A percentile compares a stretch with the other conserved stretches of the same genome.
Conservation (phyloP, 1,284 basidiomycete species). For the Tetrapyrgos nigripes region DNA sequence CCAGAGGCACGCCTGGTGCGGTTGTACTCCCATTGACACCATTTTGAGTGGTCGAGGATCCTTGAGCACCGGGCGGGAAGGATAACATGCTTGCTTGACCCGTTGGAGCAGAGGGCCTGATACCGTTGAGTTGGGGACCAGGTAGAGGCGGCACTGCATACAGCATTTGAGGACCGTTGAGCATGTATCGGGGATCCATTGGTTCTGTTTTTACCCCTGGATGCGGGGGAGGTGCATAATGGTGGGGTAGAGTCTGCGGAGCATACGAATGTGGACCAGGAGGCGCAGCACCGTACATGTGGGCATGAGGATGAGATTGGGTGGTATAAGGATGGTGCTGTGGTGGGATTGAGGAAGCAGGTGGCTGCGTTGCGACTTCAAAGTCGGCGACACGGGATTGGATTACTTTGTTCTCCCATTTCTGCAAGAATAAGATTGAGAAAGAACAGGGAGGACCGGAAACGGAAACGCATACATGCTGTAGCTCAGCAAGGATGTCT, state of each 20-base stretch:
- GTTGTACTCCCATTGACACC: constrained; percentile 2
- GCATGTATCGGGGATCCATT: constrained; percentile 66
- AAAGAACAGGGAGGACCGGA: constrained; percentile 13
- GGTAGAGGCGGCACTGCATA: constrained; percentile 69
- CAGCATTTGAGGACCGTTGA: constrained; percentile 47
- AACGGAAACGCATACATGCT: constrained; percentile 69
- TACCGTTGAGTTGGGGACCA: constrained; percentile 62
- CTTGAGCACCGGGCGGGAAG: constrained; percentile 55
- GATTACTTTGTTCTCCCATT: constrained; percentile 95
- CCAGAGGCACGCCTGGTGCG: constrained; percentile 14
- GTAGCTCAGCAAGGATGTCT: constrained; percentile 88
- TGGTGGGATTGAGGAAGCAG: constrained; percentile 46
- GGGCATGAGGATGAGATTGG: constrained; percentile 59
- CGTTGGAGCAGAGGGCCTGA: constrained; percentile 47
- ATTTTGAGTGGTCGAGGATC: constrained; percentile 18
- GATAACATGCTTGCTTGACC: constrained; percentile 63
- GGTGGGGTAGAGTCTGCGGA: not conserved
- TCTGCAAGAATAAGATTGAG: constrained; percentile 51
- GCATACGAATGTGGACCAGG: constrained; percentile 41
- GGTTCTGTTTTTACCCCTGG: constrained; percentile 70
- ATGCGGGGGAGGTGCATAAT: constrained; percentile 46
- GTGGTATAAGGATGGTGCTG: constrained; percentile 58
- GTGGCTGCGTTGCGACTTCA: constrained; percentile 59
- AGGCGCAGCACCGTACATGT: constrained; percentile 46
- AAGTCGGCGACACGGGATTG: constrained; percentile 95